Base-by-base conservation (phyloP, 768 basidiomycete species). In the Hysterangium stoloniferum region DNA sequence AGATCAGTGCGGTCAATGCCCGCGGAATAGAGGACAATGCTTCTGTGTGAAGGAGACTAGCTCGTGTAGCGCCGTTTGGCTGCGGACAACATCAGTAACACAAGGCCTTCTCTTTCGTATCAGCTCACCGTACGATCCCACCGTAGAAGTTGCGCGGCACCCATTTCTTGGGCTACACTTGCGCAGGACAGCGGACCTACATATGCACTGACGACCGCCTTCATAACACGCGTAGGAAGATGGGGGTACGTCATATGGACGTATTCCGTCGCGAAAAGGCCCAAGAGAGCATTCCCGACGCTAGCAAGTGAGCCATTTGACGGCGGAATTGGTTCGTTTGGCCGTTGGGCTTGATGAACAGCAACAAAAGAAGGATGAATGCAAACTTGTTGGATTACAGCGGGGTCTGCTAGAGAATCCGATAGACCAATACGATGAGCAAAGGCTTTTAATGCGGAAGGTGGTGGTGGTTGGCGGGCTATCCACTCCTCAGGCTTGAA, bases 201-300 rank as follows among this genome's bases (percentile, higher is more conserved):
- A 65, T 90, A 88, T 48, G 92, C 89, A 35, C 88, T 92, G 52
- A 95, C 80, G 12, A 89, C 92, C 5, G 89, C 86, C 68, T 96
- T 94, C 58, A 90, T 68, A 20, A 92, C 92, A 48, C 89, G 82
- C 19, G 90, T 92, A 1, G 95, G 95, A 24, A 98, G 76, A 61
- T 94, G 84, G 0, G 95, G 95, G 65, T 86, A 97, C 38, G 79
- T 73, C 11, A 82, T 72, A 49, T 86, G 75, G 34, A 96, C 68
- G 62, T 84, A 80, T 67, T 98, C 94, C 2, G 88, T 68, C 7
- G 90, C 86, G 63, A 96, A 93, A 27, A 96, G 73, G 48, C 94
- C 94, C 69, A 96, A 78, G 51, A 96, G 75, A 0, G 87, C 75
- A 70, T 96, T 96, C 34, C 93, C 94, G 12, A 94, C 67, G 0